phyloP scores from a whole-genome alignment of 2,329 filamentous ascomycete genomes.

The Aphanocladium album region DNA sequence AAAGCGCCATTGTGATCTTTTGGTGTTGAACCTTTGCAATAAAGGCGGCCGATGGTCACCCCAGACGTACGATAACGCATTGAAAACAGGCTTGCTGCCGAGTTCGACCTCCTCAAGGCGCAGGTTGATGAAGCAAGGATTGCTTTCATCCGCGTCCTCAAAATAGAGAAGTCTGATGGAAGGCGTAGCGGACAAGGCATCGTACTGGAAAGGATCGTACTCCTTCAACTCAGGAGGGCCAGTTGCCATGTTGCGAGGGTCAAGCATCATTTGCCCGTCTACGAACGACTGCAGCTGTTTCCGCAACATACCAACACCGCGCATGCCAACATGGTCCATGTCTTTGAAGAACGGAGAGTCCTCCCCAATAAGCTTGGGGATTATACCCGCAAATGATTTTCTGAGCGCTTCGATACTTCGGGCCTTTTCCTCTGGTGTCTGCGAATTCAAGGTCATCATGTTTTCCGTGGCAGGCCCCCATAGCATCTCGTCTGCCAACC shows the following conservation, averaged over 20 bases:
- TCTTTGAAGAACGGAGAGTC: not conserved
- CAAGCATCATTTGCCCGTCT: not conserved
- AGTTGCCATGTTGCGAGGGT: not conserved
- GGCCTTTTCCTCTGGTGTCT: not conserved
- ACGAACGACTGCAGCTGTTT: not conserved
- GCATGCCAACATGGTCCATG: not conserved
- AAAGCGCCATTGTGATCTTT: not conserved
- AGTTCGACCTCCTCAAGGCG: not conserved
- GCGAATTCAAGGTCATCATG: not conserved
- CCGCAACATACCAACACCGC: not conserved
- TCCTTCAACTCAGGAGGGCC: not conserved
- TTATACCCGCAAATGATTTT: not conserved
- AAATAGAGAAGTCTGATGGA: not conserved
- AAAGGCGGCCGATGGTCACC: not conserved
- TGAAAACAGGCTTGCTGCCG: not conserved
- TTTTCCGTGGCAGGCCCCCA: not conserved
- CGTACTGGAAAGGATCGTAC: not conserved
- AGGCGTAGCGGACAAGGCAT: not conserved
- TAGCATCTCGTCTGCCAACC: not conserved
- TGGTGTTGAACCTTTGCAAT: not conserved
- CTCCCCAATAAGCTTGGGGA: not conserved
- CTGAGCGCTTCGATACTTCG: not conserved
- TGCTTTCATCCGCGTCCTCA: not conserved
- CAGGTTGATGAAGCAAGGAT: not conserved
- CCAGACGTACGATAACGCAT: conserved; percentile 10